These are phyloP conservation scores for Boletus hoseneyae DNA, from an alignment of 1,284 basidiomycete species.

Conservation along the genomic window DNA sequence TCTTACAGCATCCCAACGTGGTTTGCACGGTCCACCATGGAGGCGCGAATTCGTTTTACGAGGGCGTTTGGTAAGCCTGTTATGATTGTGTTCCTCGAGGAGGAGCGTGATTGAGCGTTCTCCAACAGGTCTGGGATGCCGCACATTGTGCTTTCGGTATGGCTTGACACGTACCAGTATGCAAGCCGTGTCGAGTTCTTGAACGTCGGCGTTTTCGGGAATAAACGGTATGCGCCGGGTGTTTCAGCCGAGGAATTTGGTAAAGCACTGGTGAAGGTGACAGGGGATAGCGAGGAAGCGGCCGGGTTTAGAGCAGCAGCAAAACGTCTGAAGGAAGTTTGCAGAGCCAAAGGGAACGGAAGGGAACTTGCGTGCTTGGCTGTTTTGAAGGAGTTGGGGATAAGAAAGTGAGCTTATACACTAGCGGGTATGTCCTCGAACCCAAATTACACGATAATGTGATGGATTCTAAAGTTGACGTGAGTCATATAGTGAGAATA, in stretches of 20 bases:
- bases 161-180: slow-evolving; percentile 19
- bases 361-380: neutral
- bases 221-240: slow-evolving; percentile 2
- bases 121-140: too few relatives aligned
- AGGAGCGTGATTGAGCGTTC: too few relatives aligned
- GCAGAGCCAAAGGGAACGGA: slow-evolving; percentile 10
- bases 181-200: slow-evolving; percentile 10
- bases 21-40: slow-evolving; percentile 19
- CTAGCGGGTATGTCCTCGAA: too few relatives aligned
- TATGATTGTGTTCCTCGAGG: neutral
- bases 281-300: slow-evolving; percentile 11
- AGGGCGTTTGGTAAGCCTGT: slow-evolving; percentile 13
- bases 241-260: slow-evolving; percentile 13
- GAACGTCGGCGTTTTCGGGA: slow-evolving; percentile 15
- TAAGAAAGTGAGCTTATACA: neutral
- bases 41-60: slow-evolving; percentile 19
- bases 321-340: slow-evolving; percentile 7
- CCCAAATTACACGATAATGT: too few relatives aligned
- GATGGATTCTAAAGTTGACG: too few relatives aligned
- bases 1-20: slow-evolving; percentile 17
- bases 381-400: slow-evolving; percentile 1
- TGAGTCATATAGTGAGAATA: too few relatives aligned
- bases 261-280: slow-evolving; percentile 7
- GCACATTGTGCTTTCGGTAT: neutral
- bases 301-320: slow-evolving; percentile 5